Conservation (phyloP, 2,329 filamentous ascomycete species). For the Monilinia vaccinii-corymbosi region DNA sequence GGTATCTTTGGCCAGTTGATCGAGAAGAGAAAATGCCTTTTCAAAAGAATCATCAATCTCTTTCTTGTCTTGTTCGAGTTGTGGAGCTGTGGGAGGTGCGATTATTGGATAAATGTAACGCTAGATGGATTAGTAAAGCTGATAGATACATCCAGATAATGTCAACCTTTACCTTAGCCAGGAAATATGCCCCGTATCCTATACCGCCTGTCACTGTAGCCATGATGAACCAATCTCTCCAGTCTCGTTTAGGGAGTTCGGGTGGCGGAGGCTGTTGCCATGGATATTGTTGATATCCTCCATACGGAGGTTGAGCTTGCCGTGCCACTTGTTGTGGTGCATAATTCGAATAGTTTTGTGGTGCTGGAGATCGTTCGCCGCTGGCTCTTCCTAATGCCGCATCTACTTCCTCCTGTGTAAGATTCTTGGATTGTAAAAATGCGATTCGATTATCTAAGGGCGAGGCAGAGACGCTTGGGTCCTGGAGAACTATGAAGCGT, state of each 20-base stretch:
- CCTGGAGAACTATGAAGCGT: constrained; percentile 65
- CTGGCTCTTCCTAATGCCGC: constrained; percentile 68
- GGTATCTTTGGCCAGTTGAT: constrained; percentile 87
- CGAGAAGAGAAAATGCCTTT: constrained; percentile 80
- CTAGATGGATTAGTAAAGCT: constrained; percentile 33
- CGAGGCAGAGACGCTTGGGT: constrained; percentile 81
- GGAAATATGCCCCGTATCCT: constrained; percentile 77
- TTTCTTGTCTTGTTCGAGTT: constrained; percentile 89
- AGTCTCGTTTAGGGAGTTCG: constrained; percentile 70
- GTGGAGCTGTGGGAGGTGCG: constrained; percentile 84
- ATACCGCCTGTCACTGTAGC: constrained; percentile 88
- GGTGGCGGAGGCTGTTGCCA: constrained; percentile 49
- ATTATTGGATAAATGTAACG: constrained; percentile 89
- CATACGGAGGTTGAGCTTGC: constrained; percentile 35
- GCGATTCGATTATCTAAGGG: constrained; percentile 88
- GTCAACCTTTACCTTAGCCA: constrained; percentile 62
- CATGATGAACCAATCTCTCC: constrained; percentile 99
- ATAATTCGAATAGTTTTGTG: constrained; percentile 34
- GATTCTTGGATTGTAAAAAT: constrained; percentile 92
- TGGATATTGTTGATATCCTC: constrained; percentile 40
- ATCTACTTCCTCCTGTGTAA: constrained; percentile 93
- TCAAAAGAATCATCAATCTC: constrained; percentile 90
- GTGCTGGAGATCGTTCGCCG: constrained; percentile 39
- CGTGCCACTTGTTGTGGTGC: constrained; percentile 33
- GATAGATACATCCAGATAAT: neutral